Evolutionary conservation across 352 stramenopile genomes (phyloP).

Genomic region (Pythium vanterpoolii): DNA sequence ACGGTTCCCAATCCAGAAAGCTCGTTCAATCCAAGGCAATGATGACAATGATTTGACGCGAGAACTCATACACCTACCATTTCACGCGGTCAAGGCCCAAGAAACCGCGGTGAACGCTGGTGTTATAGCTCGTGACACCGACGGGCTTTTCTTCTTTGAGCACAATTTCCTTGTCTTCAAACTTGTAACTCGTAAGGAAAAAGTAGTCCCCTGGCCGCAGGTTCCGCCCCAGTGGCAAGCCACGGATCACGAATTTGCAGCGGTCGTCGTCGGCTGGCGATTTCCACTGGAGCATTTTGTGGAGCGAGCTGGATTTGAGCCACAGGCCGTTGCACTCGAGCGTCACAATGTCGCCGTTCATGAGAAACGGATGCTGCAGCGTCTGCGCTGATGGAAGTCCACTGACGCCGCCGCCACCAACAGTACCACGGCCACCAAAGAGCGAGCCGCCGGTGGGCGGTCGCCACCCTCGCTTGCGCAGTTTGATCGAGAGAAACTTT

Average conservation of each 20-base stretch:
- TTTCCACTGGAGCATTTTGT: conserved; percentile 88
- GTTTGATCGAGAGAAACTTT: conserved; percentile 74
- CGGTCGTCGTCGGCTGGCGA: conserved; percentile 77
- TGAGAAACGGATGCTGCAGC: conserved; percentile 58
- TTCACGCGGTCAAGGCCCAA: conserved; percentile 81
- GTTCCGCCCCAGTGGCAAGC: conserved; percentile 67
- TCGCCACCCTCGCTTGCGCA: conserved; percentile 76
- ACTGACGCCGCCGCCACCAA: background rate
- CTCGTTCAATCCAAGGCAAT: background rate
- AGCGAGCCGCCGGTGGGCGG: conserved; percentile 22
- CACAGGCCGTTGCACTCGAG: conserved; percentile 86
- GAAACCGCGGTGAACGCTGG: conserved; percentile 77
- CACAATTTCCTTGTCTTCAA: conserved; percentile 86
- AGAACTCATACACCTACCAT: conserved; percentile 32
- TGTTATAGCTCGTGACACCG: conserved; percentile 82
- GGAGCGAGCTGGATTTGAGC: conserved; percentile 68
- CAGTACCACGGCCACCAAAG: background rate
- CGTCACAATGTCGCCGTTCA: conserved; percentile 84
- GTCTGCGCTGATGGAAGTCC: background rate
- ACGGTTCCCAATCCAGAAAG: background rate
- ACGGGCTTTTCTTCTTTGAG: conserved; percentile 74
- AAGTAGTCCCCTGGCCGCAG: conserved; percentile 80
- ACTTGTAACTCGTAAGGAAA: conserved; percentile 85
- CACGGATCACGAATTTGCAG: conserved; percentile 85
- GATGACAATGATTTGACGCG: background rate